Percentiles rank a stretch among this genome's conserved stretches.
These are phyloP conservation scores for Cladophialophora bantiana DNA, from an alignment of 2,329 filamentous ascomycete genomes.

Conservation along the genomic window DNA sequence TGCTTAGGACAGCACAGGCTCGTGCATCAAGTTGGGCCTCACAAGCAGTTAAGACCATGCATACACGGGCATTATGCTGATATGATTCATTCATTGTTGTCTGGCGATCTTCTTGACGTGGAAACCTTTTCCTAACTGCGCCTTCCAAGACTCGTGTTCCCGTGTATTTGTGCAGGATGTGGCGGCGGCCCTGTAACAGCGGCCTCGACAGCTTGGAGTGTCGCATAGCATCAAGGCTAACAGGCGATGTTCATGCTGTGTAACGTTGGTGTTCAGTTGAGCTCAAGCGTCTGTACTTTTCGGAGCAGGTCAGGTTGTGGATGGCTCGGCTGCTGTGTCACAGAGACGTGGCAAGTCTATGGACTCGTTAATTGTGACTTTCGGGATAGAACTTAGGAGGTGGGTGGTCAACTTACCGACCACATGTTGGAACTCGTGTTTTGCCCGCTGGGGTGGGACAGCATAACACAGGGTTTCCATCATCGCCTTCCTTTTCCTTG, in stretches of 20 bases:
- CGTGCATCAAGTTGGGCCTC: neutral
- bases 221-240: neutral
- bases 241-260: neutral
- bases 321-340: slow-evolving; percentile 15
- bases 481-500: neutral
- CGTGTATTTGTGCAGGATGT: neutral
- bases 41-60: neutral
- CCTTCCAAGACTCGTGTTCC: neutral
- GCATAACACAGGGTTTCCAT: neutral
- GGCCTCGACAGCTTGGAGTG: neutral
- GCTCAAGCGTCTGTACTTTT: neutral
- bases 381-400: neutral
- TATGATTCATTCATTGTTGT: neutral
- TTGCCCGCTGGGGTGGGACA: neutral
- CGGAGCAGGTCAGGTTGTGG: neutral
- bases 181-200: slow-evolving; percentile 10
- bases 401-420: neutral
- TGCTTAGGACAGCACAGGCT: neutral
- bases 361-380: neutral
- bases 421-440: neutral
- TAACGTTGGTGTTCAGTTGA: neutral
- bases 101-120: neutral
- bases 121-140: neutral
- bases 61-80: neutral
- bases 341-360: neutral